A percentile compares a stretch with the other conserved stretches of the same genome.
Conservation (phyloP, 2,329 filamentous ascomycete genomes). For the Fusarium ramigenum region DNA sequence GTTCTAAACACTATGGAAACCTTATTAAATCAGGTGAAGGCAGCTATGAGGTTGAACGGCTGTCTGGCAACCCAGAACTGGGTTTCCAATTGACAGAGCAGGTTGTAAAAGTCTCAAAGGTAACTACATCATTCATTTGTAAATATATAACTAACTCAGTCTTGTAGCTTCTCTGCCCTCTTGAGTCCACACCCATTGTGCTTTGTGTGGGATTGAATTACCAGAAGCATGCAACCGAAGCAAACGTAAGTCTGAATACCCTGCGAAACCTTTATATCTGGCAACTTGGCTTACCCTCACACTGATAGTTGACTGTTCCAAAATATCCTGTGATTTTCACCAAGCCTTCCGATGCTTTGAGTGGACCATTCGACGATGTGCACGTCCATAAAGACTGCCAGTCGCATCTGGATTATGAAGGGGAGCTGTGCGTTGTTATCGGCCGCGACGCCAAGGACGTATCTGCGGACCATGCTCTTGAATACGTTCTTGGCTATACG, state of each 20-base stretch:
- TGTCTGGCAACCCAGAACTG: background rate
- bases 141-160: too few species aligned
- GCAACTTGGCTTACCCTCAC: background rate
- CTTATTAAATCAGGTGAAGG: rapidly evolving
- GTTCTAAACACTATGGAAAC: background rate
- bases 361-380: background rate
- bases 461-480: background rate
- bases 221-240: background rate
- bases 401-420: background rate
- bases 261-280: too few species aligned
- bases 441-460: background rate
- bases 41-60: background rate
- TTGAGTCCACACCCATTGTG: background rate
- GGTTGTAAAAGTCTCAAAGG: background rate
- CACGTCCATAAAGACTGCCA: background rate
- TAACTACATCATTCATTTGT: rapidly evolving
- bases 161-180: background rate
- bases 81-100: background rate
- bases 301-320: background rate
- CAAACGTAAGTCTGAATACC: background rate
- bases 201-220: background rate
- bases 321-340: background rate
- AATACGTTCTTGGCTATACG: background rate
- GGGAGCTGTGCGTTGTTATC: background rate
- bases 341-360: background rate